A percentile compares a stretch with the other conserved stretches of the same genome.
These are phyloP conservation scores for Tetraselmis striata DNA, from an alignment of 139 green algal species.

Conservation along the genomic window DNA sequence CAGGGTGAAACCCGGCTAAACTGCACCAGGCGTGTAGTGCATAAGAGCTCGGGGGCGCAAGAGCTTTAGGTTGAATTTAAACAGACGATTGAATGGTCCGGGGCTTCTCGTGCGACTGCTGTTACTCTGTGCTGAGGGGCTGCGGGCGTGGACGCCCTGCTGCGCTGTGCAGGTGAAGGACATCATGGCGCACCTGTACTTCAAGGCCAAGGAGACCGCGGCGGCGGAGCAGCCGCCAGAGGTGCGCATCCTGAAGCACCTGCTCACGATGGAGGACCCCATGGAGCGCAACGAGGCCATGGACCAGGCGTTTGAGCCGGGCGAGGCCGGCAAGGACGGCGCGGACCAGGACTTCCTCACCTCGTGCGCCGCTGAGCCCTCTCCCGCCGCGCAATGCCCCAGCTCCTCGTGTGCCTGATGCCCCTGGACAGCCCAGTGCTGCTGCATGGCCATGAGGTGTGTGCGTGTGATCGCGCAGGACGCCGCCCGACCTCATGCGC, in stretches of 20 bases:
- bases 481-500: slow-evolving; percentile 40
- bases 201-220: slow-evolving; percentile 68
- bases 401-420: neutral
- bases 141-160: neutral
- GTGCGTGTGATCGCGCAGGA: slow-evolving; percentile 44
- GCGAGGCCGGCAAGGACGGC: neutral
- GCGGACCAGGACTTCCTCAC: slow-evolving; percentile 1
- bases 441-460: slow-evolving; percentile 28
- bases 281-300: slow-evolving; percentile 39
- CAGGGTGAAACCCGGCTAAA: too few relatives aligned
- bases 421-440: too few relatives aligned
- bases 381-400: too few relatives aligned
- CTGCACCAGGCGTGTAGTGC: too few relatives aligned
- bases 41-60: too few relatives aligned
- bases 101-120: neutral
- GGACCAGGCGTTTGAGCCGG: slow-evolving; percentile 55
- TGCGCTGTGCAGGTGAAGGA: slow-evolving; percentile 51
- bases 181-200: slow-evolving; percentile 75
- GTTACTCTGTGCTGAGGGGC: neutral
- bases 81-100: neutral
- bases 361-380: neutral
- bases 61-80: neutral
- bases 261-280: slow-evolving; percentile 51
- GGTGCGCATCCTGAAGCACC: slow-evolving; percentile 78
- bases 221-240: slow-evolving; percentile 60